Base-by-base conservation (phyloP, 495 filamentous ascomycete genomes). In the Sphaerosporella brunnea region DNA sequence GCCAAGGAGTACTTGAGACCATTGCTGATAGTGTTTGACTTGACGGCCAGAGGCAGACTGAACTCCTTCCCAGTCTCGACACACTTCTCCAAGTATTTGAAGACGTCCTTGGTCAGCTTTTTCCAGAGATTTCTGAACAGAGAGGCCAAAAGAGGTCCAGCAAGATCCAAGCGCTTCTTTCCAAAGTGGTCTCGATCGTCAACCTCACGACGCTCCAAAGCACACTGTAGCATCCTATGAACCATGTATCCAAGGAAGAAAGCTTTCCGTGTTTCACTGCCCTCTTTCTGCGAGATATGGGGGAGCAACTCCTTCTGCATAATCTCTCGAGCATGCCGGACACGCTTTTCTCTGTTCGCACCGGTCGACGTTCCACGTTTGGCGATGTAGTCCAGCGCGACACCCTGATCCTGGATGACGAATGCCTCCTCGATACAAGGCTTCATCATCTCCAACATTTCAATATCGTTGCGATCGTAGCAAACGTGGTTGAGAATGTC, bases 191-290 rank as follows among this genome's bases (percentile, higher is more conserved):
- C 90, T 66, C 90, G 82, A 58, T 99, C 90, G 54, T 99, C 90
- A 15, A 82, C 80, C 57, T 95, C 92, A 36, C 82, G 75, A 46
- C 92, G 79, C 36, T 90, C 90, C 16, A 96, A 69, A 35, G 82
- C 81, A 62, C 84, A 93, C 59, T 93, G 85, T 1, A 99, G 70
- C 51, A 99, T 74, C 58, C 83, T 75, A 64, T 96, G 86, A 36
- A 94, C 82, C 92, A 99, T 96, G 64, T 96, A 99, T 23, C 92
- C 90, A 28, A 99, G 68, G 74, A 96, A 99, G 69, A 94, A 96
- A 3, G 90, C 90, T 63, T 99, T 99, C 23, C 84, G 69, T 1
- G 88, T 95, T 59, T 96, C 90, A 56, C 84, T 93, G n/a, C 90
- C 90, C 63, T 94, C 84, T 44, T 73, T 77, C 59, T 96, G 92